These are phyloP conservation scores for Xylariaceae sp. DNA, from an alignment of 2,329 filamentous ascomycete species.

Conservation along the genomic window DNA sequence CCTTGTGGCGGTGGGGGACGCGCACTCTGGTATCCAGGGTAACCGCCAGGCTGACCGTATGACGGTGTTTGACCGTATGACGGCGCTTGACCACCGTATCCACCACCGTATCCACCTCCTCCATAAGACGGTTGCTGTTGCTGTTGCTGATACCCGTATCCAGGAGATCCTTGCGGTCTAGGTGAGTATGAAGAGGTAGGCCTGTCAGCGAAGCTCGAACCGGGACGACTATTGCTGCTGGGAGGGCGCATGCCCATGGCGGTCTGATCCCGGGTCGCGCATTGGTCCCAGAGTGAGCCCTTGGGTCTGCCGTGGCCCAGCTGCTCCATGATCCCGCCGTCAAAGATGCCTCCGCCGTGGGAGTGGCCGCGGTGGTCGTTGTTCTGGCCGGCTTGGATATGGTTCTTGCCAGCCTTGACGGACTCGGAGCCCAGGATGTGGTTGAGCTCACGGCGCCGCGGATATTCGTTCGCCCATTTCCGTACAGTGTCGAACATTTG, in stretches of 20 bases:
- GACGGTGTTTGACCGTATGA: constrained; percentile 4
- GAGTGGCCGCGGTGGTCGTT: constrained; percentile 33
- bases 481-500: constrained; percentile 86
- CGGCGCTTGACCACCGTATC: constrained; percentile 1
- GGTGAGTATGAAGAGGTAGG: constrained; percentile 28
- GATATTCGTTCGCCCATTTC: constrained; percentile 68
- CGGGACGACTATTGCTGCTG: constrained; percentile 25
- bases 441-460: constrained; percentile 64
- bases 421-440: constrained; percentile 74
- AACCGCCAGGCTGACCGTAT: constrained; percentile 4
- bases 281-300: constrained; percentile 56
- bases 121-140: neutral
- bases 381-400: constrained; percentile 42
- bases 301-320: constrained; percentile 52
- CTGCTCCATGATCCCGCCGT: constrained; percentile 34
- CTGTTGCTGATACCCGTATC: constrained; percentile 36
- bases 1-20: constrained; percentile 13
- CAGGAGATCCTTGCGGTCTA: constrained; percentile 26
- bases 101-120: constrained; percentile 7
- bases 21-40: constrained; percentile 9
- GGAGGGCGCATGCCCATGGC: constrained; percentile 50
- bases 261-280: constrained; percentile 52
- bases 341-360: constrained; percentile 36
- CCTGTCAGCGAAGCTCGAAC: constrained; percentile 32
- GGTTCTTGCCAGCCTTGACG: constrained; percentile 78